Base-by-base conservation (phyloP, 805 yeast species). In the Clavispora carvajalis region DNA sequence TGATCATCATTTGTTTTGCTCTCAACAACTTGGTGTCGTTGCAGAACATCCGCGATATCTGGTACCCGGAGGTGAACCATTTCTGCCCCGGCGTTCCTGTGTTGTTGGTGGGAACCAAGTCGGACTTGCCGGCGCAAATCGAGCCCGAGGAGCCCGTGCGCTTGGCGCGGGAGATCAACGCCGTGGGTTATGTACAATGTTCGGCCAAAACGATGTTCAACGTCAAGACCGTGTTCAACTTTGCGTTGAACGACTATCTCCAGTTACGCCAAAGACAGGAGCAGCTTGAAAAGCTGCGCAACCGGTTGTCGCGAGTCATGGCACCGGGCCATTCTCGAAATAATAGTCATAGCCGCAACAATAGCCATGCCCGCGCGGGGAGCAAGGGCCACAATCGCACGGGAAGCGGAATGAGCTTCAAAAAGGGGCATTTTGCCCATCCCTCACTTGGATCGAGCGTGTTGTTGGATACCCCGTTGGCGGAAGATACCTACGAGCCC, bases 1-100 rank as follows among this genome's bases (percentile, higher is more conserved):
- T 88, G 1, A 60, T 88, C 13, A 65, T 90, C 42, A 67, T 88
- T 7, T 89, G 96, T 43, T 90, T 85, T 59, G 68, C 91, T 1
- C 71, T 87, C 22, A 82, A 81, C 51, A 74, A 73, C 41, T 63
- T 69, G 15, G 74, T 74, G 23, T 79, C 90, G 17, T 67, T 90
- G 41, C 79, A 77, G 37, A 88, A 85, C 55, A 84, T 86, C 10
- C 73, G 72, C 44, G 95, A 87, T 47, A 77, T 75, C 45, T 90
- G 98, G 98, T 76, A 77, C 30, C 95, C 96, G 1, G 98, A 90
- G 57, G 84, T 86, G 1, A 66, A 71, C 44, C 89, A 85, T 54
- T 87, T 83, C 57, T 87, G 96, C 57, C 89, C 90, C 3, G 83
- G 79, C 2, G 73, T 81, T 2, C 95, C 96, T 1, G 74, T 82